Evolutionary conservation across 257 asterid genomes (phyloP).

Genomic region (Mitragyna speciosa): DNA sequence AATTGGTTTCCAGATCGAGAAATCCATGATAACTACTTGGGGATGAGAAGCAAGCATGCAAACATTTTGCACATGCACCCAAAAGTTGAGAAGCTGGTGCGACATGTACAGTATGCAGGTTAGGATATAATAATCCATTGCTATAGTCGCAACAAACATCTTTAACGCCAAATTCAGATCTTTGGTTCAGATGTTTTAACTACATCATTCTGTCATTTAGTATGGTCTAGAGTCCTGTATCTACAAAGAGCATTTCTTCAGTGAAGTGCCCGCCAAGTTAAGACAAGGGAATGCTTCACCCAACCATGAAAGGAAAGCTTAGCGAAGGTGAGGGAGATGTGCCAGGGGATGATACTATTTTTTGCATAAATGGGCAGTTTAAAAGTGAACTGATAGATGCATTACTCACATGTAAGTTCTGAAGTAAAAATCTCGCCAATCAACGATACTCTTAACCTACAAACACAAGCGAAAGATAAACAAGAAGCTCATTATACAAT

Average conservation of each 20-base stretch:
- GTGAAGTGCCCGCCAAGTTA: no score
- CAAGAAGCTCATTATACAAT: background rate
- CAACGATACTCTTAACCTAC: conserved; percentile 86
- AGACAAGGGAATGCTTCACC: no score
- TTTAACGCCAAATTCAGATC: background rate
- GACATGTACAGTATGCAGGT: background rate
- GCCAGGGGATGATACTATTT: background rate
- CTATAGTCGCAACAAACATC: background rate
- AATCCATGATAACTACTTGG: background rate
- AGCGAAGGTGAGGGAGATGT: no score
- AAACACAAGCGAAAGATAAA: conserved; percentile 8
- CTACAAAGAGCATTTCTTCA: no score
- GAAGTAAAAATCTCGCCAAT: conserved; percentile 89
- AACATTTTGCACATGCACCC: background rate
- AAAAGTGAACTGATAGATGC: background rate
- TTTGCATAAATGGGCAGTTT: background rate
- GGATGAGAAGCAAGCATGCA: background rate
- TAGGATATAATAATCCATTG: background rate
- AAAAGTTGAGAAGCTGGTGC: no score
- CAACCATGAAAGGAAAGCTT: no score
- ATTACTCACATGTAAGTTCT: conserved; percentile 62
- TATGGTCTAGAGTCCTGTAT: no score
- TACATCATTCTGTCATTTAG: background rate
- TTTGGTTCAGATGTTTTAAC: background rate
- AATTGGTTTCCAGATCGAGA: background rate